Evolutionary conservation across 73 alveolate species (phyloP), one percentile per base, ranked within the genome.

Genomic region (Symbiodinium pilosum): DNA sequence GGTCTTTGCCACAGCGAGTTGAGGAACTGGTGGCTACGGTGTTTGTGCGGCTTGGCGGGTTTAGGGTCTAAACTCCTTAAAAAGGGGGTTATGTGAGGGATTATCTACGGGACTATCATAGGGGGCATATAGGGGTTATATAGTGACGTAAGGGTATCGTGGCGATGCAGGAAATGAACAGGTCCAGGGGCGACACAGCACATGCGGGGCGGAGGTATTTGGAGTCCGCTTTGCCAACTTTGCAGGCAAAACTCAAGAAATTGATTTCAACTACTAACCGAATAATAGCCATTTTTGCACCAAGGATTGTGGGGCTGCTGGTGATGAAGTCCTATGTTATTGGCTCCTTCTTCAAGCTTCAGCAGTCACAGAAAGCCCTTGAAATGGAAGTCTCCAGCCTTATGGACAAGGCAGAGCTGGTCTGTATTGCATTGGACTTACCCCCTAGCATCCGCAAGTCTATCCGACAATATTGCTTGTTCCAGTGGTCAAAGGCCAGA

Each of bases 291-390:
- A n/a, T n/a, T n/a, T n/a, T n/a, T n/a, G n/a, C n/a, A n/a, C n/a
- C n/a, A n/a, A n/a, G n/a, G 36, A 43, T 64, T 38, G 38, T 38
- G 9, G 93, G 93, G 36, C 56, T 85, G 40, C 32, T 85, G 77
- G 93, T 85, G 75, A 85, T 85, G 93, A 85, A 85, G 93, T 85
- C 93, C 81, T 85, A 85, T 44, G 93, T 85, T 47, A 85, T 85
- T 28, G 93, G 93, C 47, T 44, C 81, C 24, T 85, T 85, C 93
- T 85, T 85, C 38, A 85, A 85, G 81, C 39, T 85, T 44, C 93
- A 85, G 81, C 93, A 85, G 39, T 64, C 93, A 34, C 93, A 85
- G 36, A 85, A 47, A 28, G 93, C 54, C 7, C 47, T 85, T n/a
- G 93, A 64, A 43, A 12, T 85, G 77, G 93, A 85, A 68, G 93